phyloP scores from a whole-genome alignment of 1,139 yeast species.

The Yamadazyma jaroonii region DNA sequence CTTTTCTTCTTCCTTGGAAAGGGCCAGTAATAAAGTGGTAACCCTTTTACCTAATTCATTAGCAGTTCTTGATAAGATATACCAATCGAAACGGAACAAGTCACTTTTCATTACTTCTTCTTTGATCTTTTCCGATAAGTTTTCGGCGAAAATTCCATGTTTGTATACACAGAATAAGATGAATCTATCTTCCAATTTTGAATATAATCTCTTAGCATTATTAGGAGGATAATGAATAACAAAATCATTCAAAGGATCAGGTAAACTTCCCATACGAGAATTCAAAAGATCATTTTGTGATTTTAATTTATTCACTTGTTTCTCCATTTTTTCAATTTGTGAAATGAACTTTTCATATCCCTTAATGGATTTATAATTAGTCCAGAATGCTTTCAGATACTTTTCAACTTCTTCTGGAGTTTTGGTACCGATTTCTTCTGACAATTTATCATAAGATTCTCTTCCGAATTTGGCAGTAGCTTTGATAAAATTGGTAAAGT shows the following conservation, averaged over 20 bases:
- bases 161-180: conserved; percentile 69
- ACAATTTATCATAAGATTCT: conserved; percentile 54
- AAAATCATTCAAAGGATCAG: conserved; percentile 75
- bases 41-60: conserved; percentile 83
- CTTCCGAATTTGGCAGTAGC: conserved; percentile 82
- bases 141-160: conserved; percentile 70
- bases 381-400: conserved; percentile 77
- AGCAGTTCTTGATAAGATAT: conserved; percentile 77
- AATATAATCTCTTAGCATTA: conserved; percentile 81
- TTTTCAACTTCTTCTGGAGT: conserved; percentile 63
- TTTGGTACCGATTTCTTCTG: conserved; percentile 67
- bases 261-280: conserved; percentile 58
- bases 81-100: conserved; percentile 87
- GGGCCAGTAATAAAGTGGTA: conserved; percentile 71
- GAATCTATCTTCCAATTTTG: conserved; percentile 84
- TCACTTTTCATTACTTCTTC: conserved; percentile 73
- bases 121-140: conserved; percentile 71
- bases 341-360: conserved; percentile 82
- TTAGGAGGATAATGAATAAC: conserved; percentile 86
- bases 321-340: conserved; percentile 90
- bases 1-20: conserved; percentile 75
- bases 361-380: conserved; percentile 64
- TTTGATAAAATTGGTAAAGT: conserved; percentile 81
- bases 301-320: conserved; percentile 60
- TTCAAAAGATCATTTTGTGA: conserved; percentile 67